A percentile compares a stretch with the other conserved stretches of the same genome.
Evolutionary conservation across 768 basidiomycete species (phyloP).

Genomic region (Mycena filopes): DNA sequence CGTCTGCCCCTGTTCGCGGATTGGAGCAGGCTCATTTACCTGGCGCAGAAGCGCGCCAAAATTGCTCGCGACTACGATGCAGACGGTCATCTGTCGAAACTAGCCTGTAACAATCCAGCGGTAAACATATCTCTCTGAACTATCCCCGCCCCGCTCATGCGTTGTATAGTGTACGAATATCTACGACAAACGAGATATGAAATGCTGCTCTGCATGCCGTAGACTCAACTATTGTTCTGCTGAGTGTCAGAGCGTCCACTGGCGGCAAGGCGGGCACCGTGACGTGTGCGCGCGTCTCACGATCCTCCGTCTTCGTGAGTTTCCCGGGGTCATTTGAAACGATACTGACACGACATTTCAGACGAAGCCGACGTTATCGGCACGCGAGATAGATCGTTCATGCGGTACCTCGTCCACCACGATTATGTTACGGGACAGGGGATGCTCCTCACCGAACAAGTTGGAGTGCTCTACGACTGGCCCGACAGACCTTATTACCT

Average conservation of each 20-base stretch:
- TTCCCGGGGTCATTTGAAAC: background rate
- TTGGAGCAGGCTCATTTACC: background rate
- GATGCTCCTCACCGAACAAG: background rate
- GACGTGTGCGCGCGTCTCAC: background rate
- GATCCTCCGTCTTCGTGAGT: background rate
- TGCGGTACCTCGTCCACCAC: constrained; percentile 2
- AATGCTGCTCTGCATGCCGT: background rate
- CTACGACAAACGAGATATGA: background rate
- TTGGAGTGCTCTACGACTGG: background rate
- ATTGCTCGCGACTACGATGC: background rate
- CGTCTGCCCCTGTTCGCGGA: background rate
- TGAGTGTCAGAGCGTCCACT: background rate
- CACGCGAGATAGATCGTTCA: constrained; percentile 8
- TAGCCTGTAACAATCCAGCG: background rate
- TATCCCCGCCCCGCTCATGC: background rate
- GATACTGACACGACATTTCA: background rate
- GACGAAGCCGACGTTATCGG: background rate
- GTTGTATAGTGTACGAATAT: background rate
- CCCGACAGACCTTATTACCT: background rate
- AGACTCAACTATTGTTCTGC: background rate
- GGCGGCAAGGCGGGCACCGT: constrained; percentile 3
- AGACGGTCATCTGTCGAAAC: background rate
- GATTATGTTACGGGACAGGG: background rate
- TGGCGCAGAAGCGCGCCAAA: background rate
- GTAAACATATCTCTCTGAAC: background rate